Conservation (phyloP, 805 yeast genomes). For the Scheffersomyces spartinae region DNA sequence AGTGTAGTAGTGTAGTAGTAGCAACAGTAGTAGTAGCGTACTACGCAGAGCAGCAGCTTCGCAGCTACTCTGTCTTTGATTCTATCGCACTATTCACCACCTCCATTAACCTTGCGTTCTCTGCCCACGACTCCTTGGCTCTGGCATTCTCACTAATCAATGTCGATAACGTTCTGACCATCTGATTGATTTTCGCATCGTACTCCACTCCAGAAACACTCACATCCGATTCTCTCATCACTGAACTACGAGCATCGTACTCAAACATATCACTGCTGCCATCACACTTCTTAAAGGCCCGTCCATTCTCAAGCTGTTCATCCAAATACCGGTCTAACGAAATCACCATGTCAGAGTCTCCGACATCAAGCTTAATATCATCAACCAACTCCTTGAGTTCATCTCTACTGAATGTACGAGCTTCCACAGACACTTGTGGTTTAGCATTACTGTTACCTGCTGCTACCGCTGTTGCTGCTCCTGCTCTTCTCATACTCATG, state of each 20-base stretch:
- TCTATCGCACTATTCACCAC: constrained; percentile 9
- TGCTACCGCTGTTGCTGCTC: too few species aligned
- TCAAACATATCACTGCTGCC: constrained; percentile 11
- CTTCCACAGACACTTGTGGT: too few species aligned
- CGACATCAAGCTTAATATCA: too few species aligned
- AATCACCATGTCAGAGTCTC: too few species aligned
- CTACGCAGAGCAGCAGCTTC: too few species aligned
- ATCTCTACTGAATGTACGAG: too few species aligned
- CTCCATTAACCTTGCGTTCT: constrained; percentile 21
- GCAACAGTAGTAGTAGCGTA: too few species aligned
- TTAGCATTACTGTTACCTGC: too few species aligned
- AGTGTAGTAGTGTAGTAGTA: background rate
- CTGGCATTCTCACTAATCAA: constrained; percentile 19
- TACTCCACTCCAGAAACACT: constrained; percentile 15
- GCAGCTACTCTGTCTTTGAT: too few species aligned
- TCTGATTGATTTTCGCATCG: too few species aligned
- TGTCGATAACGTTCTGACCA: constrained; percentile 13
- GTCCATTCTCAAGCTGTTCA: constrained; percentile 11
- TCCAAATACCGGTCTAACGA: constrained; percentile 10
- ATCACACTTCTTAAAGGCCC: constrained; percentile 10
- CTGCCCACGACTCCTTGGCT: constrained; percentile 23
- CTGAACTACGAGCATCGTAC: constrained; percentile 14
- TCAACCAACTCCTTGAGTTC: constrained; percentile 11
- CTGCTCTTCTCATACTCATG: too few species aligned
- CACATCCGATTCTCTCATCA: constrained; percentile 9